Evolutionary conservation across 495 filamentous ascomycete genomes (phyloP), one percentile per base, ranked within the genome.

Genomic region (Neurospora africana): DNA sequence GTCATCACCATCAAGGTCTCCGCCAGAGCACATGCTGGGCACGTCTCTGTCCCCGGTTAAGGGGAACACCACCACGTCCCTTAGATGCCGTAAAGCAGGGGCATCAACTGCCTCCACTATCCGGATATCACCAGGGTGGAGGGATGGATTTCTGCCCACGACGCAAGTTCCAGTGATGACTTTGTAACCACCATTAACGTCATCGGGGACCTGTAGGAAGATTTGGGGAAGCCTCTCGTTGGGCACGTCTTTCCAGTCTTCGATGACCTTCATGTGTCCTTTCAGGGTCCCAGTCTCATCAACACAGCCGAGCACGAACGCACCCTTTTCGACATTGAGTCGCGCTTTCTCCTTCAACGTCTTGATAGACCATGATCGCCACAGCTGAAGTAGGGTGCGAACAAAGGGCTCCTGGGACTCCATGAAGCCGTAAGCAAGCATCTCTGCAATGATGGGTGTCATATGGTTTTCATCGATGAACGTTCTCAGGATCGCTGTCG

Each of bases 1-100:
- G 78, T 98, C 96, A 75, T 99, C 95, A 0, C 95, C 95, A 80
- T 99, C 95, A 4, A 99, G 84, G 79, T 99, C 95, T 6, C 95
- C 96, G 3, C 95, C 95, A 7, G 95, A 97, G 74, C 94, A 95
- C 95, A 98, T 98, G 73, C 90, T 92, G 9, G 93, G 87, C 35
- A 99, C 80, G 74, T 94, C 93, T 44, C 91, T 85, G 79, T 98
- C 94, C 0, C 95, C 95, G 0, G 85, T 90, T 47, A 91, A 87
- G 1, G 95, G 93, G 47, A 99, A 89, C 6, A 97, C 93, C 27
- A 98, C 90, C 15, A 95, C 92, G 76, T 98, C 89, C 37, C 87
- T 86, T 6, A 98, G 85, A 75, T 97, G 91, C 40, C 86, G 84
- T 8, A 99, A 85, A 11, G 82, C 82, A 4, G 90, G 89, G 9